These are phyloP conservation scores for Plectosphaerella sp. DNA, from an alignment of 2,329 filamentous ascomycete species.

Conservation along the genomic window DNA sequence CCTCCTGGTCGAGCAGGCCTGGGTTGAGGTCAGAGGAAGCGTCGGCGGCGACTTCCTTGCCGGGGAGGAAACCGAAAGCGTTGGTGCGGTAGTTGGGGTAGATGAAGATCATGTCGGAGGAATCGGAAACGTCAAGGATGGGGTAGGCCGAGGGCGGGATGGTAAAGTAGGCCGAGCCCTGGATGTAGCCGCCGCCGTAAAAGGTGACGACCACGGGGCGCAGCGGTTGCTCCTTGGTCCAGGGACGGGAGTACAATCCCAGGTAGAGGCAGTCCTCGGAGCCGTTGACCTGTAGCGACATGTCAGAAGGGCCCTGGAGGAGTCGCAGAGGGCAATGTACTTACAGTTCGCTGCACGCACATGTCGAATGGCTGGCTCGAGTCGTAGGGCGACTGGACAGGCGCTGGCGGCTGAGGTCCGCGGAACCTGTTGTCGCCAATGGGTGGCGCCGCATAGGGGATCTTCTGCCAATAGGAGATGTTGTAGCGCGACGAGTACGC, in stretches of 20 bases:
- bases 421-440: conserved; percentile 54
- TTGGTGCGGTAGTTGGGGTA: conserved; percentile 52
- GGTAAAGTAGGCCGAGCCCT: conserved; percentile 49
- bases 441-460: conserved; percentile 57
- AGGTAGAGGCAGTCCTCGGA: conserved; percentile 60
- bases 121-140: conserved; percentile 47
- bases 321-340: not conserved
- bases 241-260: conserved; percentile 55
- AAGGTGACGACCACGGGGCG: conserved; percentile 57
- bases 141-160: conserved; percentile 53
- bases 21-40: conserved; percentile 43
- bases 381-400: conserved; percentile 47
- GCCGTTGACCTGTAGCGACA: conserved; percentile 33
- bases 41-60: conserved; percentile 38
- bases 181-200: conserved; percentile 58
- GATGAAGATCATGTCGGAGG: conserved; percentile 42
- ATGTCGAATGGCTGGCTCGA: conserved; percentile 51
- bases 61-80: conserved; percentile 51
- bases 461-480: conserved; percentile 55
- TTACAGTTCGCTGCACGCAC: conserved; percentile 52
- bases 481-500: conserved; percentile 47
- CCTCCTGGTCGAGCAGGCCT: conserved; percentile 33
- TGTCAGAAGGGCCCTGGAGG: not conserved
- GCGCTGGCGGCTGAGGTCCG: conserved; percentile 50
- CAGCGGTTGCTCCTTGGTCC: conserved; percentile 35